Base-by-base conservation (phyloP, 305 asterid genomes). In the Stenogyne calaminthoides region DNA sequence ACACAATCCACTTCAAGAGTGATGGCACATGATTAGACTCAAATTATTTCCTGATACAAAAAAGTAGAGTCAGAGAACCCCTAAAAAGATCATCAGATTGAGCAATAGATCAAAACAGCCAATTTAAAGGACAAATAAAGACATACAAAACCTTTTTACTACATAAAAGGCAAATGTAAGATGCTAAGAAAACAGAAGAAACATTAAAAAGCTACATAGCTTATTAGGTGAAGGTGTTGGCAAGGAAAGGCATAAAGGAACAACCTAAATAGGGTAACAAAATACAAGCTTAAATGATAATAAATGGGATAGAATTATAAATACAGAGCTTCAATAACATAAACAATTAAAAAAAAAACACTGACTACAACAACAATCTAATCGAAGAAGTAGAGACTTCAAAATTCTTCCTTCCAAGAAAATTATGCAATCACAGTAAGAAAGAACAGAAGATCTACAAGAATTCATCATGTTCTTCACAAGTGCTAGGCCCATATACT, bases 31-130 rank as follows among this genome's bases (percentile, higher is more conserved):
- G 32, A 46, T 20, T 64, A 60, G 74, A 64, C 73, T 59, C 79
- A 55, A 68, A 67, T 70, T 44, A 47, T 57, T 64, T 67, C 85
- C 81, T 81, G 82, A 83, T 56, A 39, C 51, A 71, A 27, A 47
- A 42, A 25, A 49, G 42, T 58, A 60, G 61, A 59, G 67, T 69
- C 76, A 78, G 78, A 68, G 40, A 55, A 46, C 61, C 47, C 44
- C 54, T 12, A 77, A 20, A 2, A 34, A 42, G 16, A 58, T 12
- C 40, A 46, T 59, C 32, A 42, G 44, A 6, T 55, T 19, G 22
- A 65, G 9, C 11, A 46, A 70, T 18, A 74, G 10, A 42, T 34
- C 54, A 36, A 7, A 61, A 19, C 9, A 29, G 51, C 12, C 49
- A 55, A 16, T 7, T 47, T 54, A 59, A 51, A 67, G 62, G 59